Evolutionary conservation across 192 early-diverging fungal species (phyloP), one percentile per base, ranked within the genome.

Genomic region (Coemansia sp.): DNA sequence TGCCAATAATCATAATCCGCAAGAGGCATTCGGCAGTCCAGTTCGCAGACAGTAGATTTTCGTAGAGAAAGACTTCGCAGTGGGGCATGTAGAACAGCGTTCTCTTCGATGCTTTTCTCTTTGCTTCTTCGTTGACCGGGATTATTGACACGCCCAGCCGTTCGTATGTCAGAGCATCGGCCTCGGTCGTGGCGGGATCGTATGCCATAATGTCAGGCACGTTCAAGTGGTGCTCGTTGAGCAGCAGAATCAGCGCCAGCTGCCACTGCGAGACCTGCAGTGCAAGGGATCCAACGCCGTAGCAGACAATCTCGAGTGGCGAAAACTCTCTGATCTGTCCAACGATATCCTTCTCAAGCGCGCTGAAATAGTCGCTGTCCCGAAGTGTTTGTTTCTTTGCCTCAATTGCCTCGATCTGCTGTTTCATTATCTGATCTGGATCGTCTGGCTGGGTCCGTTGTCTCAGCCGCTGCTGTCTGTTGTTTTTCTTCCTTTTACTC

Each of bases 51-150:
- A 77, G 57, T 1, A 71, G 41, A 53, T 83, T 83, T 53, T 78
- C 73, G 49, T 83, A 83, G 37, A 83, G 72, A 22, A 78, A 74
- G 39, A 74, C 69, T 63, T 79, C 81, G 67, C 81, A 83, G 45
- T 83, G 81, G 17, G 81, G 81, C 81, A 83, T 83, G 37, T 61
- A 83, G 58, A 83, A 83, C 43, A 83, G 44, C 16, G 81, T 83
- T 9, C 54, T 58, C 10, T 37, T 63, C 0, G 7, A 17, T 6
- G 59, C 81, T 11, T 16, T 66, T 13, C 81, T 55, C 19, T 55
- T 66, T 14, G 58, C 81, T 20, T 73, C 20, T 50, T 83, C 81
- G 60, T 83, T 75, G 22, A 56, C 63, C 0, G 62, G n/a, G 12
- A 83, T 78, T 38, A 63, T 40, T 3, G 50, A 56, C 12, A 83